Percentiles rank a stretch among this genome's conserved stretches.
phyloP scores from a whole-genome alignment of 257 asterid genomes.

The Prunella vulgaris region DNA sequence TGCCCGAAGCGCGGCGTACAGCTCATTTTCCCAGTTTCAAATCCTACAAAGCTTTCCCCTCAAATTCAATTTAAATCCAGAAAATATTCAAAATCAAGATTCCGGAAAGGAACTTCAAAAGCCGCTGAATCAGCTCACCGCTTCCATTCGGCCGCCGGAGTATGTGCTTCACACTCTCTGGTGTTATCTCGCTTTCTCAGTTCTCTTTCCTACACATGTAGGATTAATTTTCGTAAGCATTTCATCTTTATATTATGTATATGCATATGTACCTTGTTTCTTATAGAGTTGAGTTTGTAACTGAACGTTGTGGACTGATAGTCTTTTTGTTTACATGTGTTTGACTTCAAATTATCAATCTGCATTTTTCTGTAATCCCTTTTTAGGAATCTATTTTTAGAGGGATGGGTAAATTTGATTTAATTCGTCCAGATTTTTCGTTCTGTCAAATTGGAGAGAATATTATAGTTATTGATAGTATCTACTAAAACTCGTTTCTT shows the following conservation, averaged over 20 bases:
- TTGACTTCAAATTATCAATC: constrained; percentile 8
- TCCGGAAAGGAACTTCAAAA: not conserved
- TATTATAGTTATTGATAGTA: constrained; percentile 2
- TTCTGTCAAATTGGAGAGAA: constrained; percentile 13
- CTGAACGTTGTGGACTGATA: constrained; percentile 2
- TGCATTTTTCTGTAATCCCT: not conserved
- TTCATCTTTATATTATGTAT: not conserved
- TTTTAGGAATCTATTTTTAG: not conserved
- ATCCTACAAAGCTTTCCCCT: constrained; percentile 16
- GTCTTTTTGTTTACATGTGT: not conserved
- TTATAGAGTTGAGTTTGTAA: constrained; percentile 3
- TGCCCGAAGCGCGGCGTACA: constrained; percentile 25
- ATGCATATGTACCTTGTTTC: not conserved
- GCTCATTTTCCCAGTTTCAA: constrained; percentile 23
- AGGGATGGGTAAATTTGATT: not conserved
- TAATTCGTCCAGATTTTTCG: not conserved
- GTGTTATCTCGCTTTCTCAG: constrained; percentile 12
- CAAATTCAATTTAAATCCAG: constrained; percentile 24
- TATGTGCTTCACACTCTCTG: constrained; percentile 13
- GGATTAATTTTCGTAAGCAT: constrained; percentile 7
- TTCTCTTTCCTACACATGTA: constrained; percentile 10
- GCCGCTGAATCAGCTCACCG: constrained; percentile 33
- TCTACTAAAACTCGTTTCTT: constrained; percentile 14
- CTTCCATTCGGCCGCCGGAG: constrained; percentile 21
- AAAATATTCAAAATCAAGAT: constrained; percentile 4